These are phyloP conservation scores for Mortierella sp. DNA, from an alignment of 371 early-diverging fungal genomes.

Conservation along the genomic window DNA sequence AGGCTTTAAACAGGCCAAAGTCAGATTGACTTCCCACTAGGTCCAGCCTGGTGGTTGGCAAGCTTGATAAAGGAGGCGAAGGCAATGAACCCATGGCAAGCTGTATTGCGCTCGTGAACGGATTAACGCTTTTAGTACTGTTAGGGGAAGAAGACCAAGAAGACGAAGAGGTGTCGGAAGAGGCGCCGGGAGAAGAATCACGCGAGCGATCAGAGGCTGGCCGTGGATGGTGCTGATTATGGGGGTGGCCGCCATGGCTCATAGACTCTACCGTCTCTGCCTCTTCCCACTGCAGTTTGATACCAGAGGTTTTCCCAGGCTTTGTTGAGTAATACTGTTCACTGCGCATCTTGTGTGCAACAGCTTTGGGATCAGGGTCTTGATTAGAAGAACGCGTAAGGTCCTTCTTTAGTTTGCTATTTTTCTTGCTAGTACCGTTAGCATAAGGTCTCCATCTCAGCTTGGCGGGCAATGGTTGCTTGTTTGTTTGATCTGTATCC, in stretches of 20 bases:
- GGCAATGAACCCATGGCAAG: slow-evolving; percentile 39
- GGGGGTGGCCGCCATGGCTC: slow-evolving; percentile 44
- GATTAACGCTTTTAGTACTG: slow-evolving; percentile 3
- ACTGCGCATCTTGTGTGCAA: slow-evolving; percentile 41
- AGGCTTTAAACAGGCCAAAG: slow-evolving; percentile 34
- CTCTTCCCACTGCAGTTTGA: slow-evolving; percentile 55
- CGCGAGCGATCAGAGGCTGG: slow-evolving; percentile 21
- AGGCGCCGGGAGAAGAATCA: slow-evolving; percentile 29
- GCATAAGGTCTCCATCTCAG: slow-evolving; percentile 54
- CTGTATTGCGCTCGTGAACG: slow-evolving; percentile 16
- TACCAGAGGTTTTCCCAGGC: slow-evolving; percentile 14
- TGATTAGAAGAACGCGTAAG: neutral
- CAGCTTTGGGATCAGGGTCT: slow-evolving; percentile 23
- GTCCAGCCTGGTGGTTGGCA: slow-evolving; percentile 31
- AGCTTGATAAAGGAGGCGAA: slow-evolving; percentile 26
- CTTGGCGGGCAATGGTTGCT: slow-evolving; percentile 45
- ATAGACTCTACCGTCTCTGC: slow-evolving; percentile 53
- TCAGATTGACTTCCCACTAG: slow-evolving; percentile 50
- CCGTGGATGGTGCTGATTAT: slow-evolving; percentile 23
- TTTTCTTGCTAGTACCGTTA: slow-evolving; percentile 49
- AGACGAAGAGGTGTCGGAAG: slow-evolving; percentile 30
- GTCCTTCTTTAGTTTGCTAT: slow-evolving; percentile 28
- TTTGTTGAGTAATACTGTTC: slow-evolving; percentile 38
- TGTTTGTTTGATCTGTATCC: slow-evolving; percentile 35
- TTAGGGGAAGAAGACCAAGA: neutral